phyloP scores from a whole-genome alignment of 257 asterid species.

The Thymus mandschuricus region DNA sequence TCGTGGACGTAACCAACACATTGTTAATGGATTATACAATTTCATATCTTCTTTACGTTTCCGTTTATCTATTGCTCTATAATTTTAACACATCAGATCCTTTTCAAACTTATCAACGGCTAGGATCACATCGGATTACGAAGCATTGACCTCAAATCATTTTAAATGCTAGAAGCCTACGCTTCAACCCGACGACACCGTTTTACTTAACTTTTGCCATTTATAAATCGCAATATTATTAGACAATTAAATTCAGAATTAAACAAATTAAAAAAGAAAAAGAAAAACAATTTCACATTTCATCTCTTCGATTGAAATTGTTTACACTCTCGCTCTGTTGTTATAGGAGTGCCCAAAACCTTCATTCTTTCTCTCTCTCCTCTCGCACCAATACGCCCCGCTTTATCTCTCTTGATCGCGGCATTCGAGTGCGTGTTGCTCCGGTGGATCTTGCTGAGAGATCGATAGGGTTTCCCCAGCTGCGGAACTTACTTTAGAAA shows the following conservation, averaged over 20 bases:
- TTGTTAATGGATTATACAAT: too few relatives aligned
- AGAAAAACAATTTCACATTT: slow-evolving; percentile 8
- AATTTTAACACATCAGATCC: too few relatives aligned
- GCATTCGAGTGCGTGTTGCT: slow-evolving; percentile 30
- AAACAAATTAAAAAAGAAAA: neutral
- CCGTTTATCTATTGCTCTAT: too few relatives aligned
- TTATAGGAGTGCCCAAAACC: slow-evolving; percentile 30
- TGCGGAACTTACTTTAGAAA: slow-evolving; percentile 32
- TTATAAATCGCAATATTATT: neutral
- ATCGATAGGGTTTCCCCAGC: slow-evolving; percentile 39
- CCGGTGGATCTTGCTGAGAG: slow-evolving; percentile 35
- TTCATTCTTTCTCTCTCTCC: slow-evolving; percentile 32
- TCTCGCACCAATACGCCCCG: slow-evolving; percentile 29
- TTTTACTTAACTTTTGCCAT: neutral
- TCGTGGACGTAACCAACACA: too few relatives aligned
- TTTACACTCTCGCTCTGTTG: slow-evolving; percentile 16
- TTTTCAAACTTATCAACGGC: slow-evolving; percentile 3
- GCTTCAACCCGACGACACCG: slow-evolving; percentile 9
- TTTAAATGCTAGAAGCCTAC: neutral
- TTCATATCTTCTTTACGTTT: too few relatives aligned
- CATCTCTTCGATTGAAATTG: slow-evolving; percentile 27
- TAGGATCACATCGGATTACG: neutral
- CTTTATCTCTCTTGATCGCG: slow-evolving; percentile 44
- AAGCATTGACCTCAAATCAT: slow-evolving; percentile 14
- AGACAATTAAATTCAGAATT: neutral